Evolutionary conservation across 176 grass and related monocot species (phyloP), one percentile per base, ranked within the genome.

Genomic region (Rhynchospora breviuscula): DNA sequence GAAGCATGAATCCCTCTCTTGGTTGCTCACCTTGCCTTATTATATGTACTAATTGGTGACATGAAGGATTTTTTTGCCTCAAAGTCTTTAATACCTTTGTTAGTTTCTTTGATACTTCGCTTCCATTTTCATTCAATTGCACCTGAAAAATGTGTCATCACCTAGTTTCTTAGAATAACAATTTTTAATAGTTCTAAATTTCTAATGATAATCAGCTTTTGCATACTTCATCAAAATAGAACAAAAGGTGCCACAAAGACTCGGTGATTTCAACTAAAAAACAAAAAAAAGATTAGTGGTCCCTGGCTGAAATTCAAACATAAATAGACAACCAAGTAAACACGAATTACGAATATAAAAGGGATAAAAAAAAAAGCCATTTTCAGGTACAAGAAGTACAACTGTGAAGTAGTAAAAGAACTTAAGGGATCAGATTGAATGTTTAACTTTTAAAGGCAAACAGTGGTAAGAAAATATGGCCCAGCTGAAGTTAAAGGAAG

Each of bases 11-110:
- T 65, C 88, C 86, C 83, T 99, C 93, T 79, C 97, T 96, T 67
- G 97, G 97, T 54, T 95, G 95, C 84, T 99, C 97, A 13, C 93
- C 93, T 69, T 99, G 91, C 53, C 91, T 91, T 83, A 99, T 87
- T 23, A 96, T 87, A 1, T 89, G 91, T n/a, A 90, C 81, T 43
- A 91, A 87, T 74, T 93, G 93, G 62, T 90, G 87, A 63, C 80
- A 90, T 1, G 93, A 96, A 69, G 75, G 67, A 85, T 99, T 80
- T 85, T 89, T 88, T 46, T 93, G 88, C 80, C 93, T 89, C 26
- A 90, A 78, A 67, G 26, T 45, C 67, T 84, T 90, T 86, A 89
- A 25, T 82, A 89, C 79, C 84, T 63, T 89, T 63, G 83, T 77
- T 63, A 96, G 85, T 61, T 88, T 96, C 83, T 84, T 88, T 18